These are phyloP conservation scores for Cryptococcus sp. DNA, from an alignment of 1,284 basidiomycete genomes.

Conservation along the genomic window DNA sequence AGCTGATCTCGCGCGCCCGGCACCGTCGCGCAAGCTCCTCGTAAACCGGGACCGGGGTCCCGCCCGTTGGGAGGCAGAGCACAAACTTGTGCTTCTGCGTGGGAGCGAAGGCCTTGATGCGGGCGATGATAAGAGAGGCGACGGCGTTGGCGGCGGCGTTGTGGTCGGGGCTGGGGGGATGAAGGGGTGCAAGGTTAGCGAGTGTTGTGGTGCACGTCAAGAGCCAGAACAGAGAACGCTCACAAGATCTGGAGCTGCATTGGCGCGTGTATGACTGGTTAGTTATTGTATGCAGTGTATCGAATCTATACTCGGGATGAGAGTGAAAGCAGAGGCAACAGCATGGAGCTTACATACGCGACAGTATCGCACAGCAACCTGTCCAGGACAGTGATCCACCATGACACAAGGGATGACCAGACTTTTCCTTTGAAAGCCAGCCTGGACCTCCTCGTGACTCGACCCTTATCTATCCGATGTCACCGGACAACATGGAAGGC, in stretches of 20 bases:
- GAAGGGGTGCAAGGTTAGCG: too few species aligned
- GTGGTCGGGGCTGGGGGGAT: background rate
- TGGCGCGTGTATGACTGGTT: background rate
- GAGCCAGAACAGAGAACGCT: too few species aligned
- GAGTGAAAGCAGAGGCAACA: background rate
- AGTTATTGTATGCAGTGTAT: background rate
- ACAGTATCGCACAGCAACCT: too few species aligned
- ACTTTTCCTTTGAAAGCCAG: too few species aligned
- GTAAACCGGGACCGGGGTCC: slow-evolving; percentile 78
- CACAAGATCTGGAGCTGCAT: too few species aligned
- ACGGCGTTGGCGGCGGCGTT: slow-evolving; percentile 2
- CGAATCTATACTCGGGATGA: background rate
- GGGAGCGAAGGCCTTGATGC: slow-evolving; percentile 67
- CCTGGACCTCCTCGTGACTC: too few species aligned
- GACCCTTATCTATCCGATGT: too few species aligned
- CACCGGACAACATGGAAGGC: too few species aligned
- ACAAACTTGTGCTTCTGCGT: slow-evolving; percentile 73
- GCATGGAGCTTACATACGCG: too few species aligned
- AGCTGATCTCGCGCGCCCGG: slow-evolving; percentile 70
- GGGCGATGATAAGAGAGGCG: slow-evolving; percentile 68
- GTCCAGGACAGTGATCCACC: too few species aligned
- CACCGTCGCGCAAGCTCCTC: slow-evolving; percentile 69
- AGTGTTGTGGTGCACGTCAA: too few species aligned
- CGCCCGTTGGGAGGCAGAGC: slow-evolving; percentile 76
- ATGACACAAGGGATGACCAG: too few species aligned